Percentiles rank a stretch among this genome's conserved stretches.
These are phyloP conservation scores for Rhizophagus clarus DNA, from an alignment of 192 early-diverging fungal genomes.

Conservation along the genomic window DNA sequence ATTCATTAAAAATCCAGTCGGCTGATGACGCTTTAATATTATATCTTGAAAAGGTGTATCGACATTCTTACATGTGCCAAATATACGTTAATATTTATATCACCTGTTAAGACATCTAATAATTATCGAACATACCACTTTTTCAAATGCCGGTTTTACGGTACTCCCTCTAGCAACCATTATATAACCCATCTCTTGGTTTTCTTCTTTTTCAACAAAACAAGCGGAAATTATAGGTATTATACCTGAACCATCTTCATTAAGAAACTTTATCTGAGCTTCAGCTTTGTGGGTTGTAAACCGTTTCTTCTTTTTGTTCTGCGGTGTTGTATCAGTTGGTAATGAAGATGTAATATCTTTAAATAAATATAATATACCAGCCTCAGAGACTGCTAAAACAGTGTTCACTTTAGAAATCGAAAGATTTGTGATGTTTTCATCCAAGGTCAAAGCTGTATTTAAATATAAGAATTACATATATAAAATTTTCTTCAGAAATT, in stretches of 20 bases:
- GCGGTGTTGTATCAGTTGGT: conserved; percentile 35
- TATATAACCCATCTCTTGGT: conserved; percentile 33
- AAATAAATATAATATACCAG: conserved; percentile 55
- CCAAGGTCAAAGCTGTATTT: conserved; percentile 46
- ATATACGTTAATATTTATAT: not conserved
- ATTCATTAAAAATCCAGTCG: conserved; percentile 50
- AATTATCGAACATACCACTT: conserved; percentile 41
- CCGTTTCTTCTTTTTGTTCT: conserved; percentile 50
- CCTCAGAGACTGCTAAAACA: conserved; percentile 55
- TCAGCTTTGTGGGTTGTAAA: conserved; percentile 48
- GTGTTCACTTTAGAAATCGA: conserved; percentile 48
- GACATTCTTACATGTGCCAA: conserved; percentile 11
- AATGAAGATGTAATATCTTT: conserved; percentile 42
- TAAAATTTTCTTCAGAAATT: not conserved
- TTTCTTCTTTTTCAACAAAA: conserved; percentile 40
- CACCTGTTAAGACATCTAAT: not conserved
- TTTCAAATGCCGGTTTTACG: conserved; percentile 57
- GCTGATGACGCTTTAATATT: conserved; percentile 33
- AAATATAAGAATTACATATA: not conserved
- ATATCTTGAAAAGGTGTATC: conserved; percentile 31
- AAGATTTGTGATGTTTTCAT: conserved; percentile 49
- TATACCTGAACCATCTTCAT: conserved; percentile 33
- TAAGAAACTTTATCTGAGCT: conserved; percentile 48
- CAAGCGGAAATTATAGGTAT: conserved; percentile 53
- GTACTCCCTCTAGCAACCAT: conserved; percentile 54